Evolutionary conservation across 148 eudicot species (phyloP), one percentile per base, ranked within the genome.

Genomic region (Selenicereus undatus): DNA sequence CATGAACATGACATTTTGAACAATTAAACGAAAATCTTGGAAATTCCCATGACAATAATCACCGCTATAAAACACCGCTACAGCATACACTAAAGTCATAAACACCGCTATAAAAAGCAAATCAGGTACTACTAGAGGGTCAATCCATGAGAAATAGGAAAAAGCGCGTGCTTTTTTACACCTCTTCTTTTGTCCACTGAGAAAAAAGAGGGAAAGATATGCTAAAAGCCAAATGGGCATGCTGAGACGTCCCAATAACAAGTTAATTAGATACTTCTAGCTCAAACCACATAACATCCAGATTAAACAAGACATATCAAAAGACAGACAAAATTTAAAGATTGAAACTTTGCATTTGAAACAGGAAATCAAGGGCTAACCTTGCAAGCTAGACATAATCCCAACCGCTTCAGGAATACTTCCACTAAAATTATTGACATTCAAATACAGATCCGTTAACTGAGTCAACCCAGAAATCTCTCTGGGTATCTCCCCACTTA

Each of bases 391-490:
- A 82, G 91, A 74, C 95, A 94, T 81, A 39, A 86, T 85, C 30
- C 90, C 97, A 85, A 92, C 56, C 78, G 88, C 86, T 70, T 83
- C 64, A 76, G 97, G 98, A 54, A 94, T 84, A 60, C 83, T 85
- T 17, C 98, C 97, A 74, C 81, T 85, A 65, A 94, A 86, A 85
- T 87, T 87, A 84, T 94, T 94, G 11, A 91, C 97, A 91, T 94
- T 86, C 78, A 94, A 91, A 80, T 94, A 94, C 86, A 94, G 89
- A 86, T 94, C 98, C 69, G 91, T 80, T 35, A 94, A 90, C 78
- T 89, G 84, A 82, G 85, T 85, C 29, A 94, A 88, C 70, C 85
- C 87, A 71, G 88, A 85, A 71, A 94, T 87, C 82, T 91, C 95
- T 72, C 82, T 88, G 69, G 95, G 98, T 18, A 94, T 90, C 22